These are phyloP conservation scores for Rhodotorula sp. DNA, from an alignment of 1,284 basidiomycete genomes.

Conservation along the genomic window DNA sequence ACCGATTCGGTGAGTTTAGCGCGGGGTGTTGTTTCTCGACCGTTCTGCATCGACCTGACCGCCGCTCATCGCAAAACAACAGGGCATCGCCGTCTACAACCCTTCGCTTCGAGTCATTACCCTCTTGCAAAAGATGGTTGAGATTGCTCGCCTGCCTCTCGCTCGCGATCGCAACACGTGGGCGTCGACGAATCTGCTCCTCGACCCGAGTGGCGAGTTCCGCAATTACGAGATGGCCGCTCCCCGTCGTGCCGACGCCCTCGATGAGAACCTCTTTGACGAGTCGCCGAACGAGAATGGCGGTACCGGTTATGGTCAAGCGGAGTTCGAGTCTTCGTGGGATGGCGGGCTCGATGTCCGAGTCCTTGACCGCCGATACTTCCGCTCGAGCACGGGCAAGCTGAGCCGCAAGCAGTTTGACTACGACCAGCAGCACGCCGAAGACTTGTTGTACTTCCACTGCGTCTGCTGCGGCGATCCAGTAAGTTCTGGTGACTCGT, in stretches of 20 bases:
- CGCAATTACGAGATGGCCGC: constrained; percentile 3
- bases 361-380: constrained; percentile 15
- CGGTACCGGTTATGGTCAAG: constrained; percentile 11
- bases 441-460: constrained; percentile 13
- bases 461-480: constrained; percentile 29
- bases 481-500: not conserved
- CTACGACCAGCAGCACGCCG: not conserved
- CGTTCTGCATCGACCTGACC: no score
- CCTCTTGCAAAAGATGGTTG: constrained; percentile 19
- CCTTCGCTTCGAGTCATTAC: constrained; percentile 27
- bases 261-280: constrained; percentile 17
- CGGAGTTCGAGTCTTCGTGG: constrained; percentile 30
- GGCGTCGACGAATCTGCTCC: constrained; percentile 29
- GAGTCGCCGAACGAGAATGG: constrained; percentile 2
- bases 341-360: constrained; percentile 32
- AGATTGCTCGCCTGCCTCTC: constrained; percentile 4
- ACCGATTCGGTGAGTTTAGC: constrained; percentile 18
- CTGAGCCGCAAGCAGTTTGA: constrained; percentile 3
- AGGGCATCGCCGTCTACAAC: constrained; percentile 28
- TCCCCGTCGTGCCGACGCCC: not conserved
- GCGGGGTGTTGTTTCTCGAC: no score
- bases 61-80: not conserved
- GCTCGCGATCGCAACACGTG: constrained; percentile 6
- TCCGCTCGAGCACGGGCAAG: constrained; percentile 18
- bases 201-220: constrained; percentile 22